These are phyloP conservation scores for Micromonas commoda DNA, from an alignment of 139 green algal genomes.

Conservation along the genomic window DNA sequence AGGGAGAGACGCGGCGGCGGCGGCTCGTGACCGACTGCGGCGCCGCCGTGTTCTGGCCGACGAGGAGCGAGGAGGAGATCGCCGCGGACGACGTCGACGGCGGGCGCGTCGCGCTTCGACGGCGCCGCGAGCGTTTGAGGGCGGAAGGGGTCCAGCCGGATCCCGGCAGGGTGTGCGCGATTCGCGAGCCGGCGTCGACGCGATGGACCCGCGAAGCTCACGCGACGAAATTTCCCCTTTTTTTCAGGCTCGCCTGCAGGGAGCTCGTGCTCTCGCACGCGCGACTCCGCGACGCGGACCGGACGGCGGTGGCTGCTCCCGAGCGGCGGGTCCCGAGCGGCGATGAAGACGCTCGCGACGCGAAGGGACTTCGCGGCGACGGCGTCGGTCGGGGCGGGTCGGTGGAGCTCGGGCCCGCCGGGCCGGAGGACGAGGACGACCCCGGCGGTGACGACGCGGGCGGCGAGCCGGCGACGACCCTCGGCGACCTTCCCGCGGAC, in stretches of 20 bases:
- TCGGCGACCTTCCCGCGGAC: not conserved
- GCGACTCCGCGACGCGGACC: not conserved
- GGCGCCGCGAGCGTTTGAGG: not conserved
- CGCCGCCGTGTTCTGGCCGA: not conserved
- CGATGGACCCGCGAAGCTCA: not conserved
- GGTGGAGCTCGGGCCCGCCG: not conserved
- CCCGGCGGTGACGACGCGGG: not conserved
- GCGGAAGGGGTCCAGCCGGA: not conserved
- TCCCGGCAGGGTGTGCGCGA: not conserved
- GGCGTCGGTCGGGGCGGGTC: not conserved
- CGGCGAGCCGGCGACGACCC: not conserved
- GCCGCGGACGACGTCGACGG: not conserved
- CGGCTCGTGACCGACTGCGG: not conserved
- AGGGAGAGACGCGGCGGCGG: not conserved
- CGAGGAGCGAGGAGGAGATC: too few species aligned
- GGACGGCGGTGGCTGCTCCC: too few species aligned
- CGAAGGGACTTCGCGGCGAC: not conserved
- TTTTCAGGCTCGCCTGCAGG: not conserved
- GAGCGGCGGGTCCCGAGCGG: not conserved
- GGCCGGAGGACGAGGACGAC: not conserved
- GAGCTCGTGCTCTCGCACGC: not conserved
- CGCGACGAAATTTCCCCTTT: not conserved
- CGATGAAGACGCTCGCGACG: not conserved
- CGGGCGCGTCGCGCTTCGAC: not conserved
- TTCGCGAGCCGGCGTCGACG: not conserved